phyloP scores from a whole-genome alignment of 129 eudicot genomes.

The Ambrosia artemisiifolia region DNA sequence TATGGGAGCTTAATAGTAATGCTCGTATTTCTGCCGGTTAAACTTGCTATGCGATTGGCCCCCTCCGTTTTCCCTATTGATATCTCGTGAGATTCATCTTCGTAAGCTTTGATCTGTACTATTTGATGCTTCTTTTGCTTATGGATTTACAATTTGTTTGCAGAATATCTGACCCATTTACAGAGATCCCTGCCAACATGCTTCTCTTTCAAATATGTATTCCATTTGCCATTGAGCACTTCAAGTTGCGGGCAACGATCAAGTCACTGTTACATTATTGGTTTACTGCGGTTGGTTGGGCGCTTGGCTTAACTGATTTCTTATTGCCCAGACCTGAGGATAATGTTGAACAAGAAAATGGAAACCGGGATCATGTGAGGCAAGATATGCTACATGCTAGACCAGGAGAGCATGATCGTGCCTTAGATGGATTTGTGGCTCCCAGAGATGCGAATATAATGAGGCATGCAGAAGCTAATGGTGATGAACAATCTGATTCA shows the following conservation, averaged over 20 bases:
- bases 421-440: constrained; percentile 33
- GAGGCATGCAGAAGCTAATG: constrained; percentile 46
- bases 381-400: constrained; percentile 47
- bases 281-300: constrained; percentile 85
- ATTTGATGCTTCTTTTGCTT: constrained; percentile 17
- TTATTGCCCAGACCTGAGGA: constrained; percentile 80
- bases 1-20: constrained; percentile 90
- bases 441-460: constrained; percentile 44
- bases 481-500: constrained; percentile 56
- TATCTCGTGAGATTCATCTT: constrained; percentile 59
- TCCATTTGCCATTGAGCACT: constrained; percentile 95
- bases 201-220: constrained; percentile 95
- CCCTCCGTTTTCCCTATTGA: constrained; percentile 82
- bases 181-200: constrained; percentile 97
- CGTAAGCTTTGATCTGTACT: not conserved
- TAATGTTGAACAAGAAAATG: constrained; percentile 52
- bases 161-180: constrained; percentile 95
- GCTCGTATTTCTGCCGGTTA: constrained; percentile 87
- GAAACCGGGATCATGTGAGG: constrained; percentile 52
- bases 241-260: constrained; percentile 76
- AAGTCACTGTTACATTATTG: constrained; percentile 80
- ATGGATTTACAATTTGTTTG: constrained; percentile 1
- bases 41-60: constrained; percentile 90
- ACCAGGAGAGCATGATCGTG: constrained; percentile 44
- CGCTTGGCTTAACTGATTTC: constrained; percentile 79